Evolutionary conservation across 2,329 filamentous ascomycete species (phyloP), one percentile per base, ranked within the genome.

Genomic region (Colletotrichum tabaci): DNA sequence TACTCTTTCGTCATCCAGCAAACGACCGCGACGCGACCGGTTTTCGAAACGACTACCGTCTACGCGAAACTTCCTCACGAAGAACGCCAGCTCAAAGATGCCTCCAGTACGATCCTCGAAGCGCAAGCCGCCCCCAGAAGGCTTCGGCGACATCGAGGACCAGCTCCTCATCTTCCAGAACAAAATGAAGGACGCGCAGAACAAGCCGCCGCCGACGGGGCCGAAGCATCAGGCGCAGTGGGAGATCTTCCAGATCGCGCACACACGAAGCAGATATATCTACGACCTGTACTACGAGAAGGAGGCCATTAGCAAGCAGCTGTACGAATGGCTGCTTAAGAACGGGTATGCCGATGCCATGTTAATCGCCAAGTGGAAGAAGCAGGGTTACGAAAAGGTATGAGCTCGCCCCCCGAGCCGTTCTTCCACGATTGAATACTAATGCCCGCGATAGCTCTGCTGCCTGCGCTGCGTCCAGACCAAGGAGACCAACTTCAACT

Each of bases 341-440:
- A 98, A 99, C 80, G 92, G 92, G 61, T 98, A 99, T 81, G 96
- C 95, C 6, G 96, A 99, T 83, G 91, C 94, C 56, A 96, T 95
- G 86, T 85, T 99, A 79, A 98, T 99, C 79, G 96, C 96, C 16
- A 99, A 99, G 85, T 99, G 96, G 96, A 99, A 99, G 90, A 99
- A 99, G 86, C 93, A 97, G 79, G 96, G 96, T 18, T 99, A 99
- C 79, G 96, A 99, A 83, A 98, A 98, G 91, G 94, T 94, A 81
- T 62, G 87, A n/a, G 69, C 42, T 23, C 9, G 13, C 16, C 10
- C n/a, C 2, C 5, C 55, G 78, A 84, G 71, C 82, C 67, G 6
- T 42, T 56, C 30, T 40, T 3, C 15, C 2, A 30, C 4, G 16
- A 40, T 21, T n/a, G 13, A 12, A 21, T 52, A 23, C 57, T 71